phyloP scores from a whole-genome alignment of 2,329 filamentous ascomycete species.

The Ilyonectria mors-panacis region DNA sequence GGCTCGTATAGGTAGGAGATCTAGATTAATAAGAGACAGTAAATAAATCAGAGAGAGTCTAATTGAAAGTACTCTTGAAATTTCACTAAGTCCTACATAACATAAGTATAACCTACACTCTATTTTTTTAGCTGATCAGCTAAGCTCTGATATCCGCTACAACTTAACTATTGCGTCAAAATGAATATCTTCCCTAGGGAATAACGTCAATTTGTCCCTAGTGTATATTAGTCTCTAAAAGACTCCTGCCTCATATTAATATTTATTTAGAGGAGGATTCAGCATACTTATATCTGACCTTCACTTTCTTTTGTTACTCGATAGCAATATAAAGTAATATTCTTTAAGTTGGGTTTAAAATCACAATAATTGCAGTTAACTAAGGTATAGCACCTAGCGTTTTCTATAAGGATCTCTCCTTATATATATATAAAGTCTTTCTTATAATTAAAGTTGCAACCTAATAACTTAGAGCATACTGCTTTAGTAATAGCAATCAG shows the following conservation, averaged over 20 bases:
- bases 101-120: no score
- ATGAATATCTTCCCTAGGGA: background rate
- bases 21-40: no score
- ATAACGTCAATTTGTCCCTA: background rate
- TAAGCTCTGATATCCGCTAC: background rate
- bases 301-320: background rate
- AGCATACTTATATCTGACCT: background rate
- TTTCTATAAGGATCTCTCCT: background rate
- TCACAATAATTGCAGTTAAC: background rate
- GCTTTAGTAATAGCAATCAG: background rate
- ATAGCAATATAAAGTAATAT: background rate
- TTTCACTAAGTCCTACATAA: no score
- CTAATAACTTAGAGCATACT: background rate
- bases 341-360: background rate
- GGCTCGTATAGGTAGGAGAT: no score
- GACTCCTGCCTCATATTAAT: background rate
- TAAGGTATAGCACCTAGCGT: background rate
- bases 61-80: no score
- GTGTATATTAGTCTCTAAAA: background rate
- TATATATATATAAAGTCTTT: background rate
- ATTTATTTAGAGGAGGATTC: background rate
- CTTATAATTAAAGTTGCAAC: background rate
- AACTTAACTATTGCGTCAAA: background rate
- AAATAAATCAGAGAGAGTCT: no score
- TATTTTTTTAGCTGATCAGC: background rate